phyloP scores from a whole-genome alignment of 805 yeast genomes.

The Metschnikowia cubensis region DNA sequence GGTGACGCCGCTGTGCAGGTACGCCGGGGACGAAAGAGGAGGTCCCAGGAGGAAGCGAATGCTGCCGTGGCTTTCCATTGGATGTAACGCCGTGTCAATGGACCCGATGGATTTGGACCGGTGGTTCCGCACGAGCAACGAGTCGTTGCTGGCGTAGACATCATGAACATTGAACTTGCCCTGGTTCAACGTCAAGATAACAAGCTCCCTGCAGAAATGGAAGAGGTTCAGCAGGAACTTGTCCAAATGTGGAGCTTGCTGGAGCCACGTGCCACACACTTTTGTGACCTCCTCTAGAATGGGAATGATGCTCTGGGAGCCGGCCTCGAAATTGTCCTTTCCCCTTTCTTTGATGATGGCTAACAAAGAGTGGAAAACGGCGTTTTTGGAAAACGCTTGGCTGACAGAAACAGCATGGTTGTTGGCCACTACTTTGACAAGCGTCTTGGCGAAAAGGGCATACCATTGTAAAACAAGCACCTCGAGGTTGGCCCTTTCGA shows the following conservation, averaged over 20 bases:
- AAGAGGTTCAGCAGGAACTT: slow-evolving; percentile 15
- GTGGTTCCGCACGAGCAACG: slow-evolving; percentile 7
- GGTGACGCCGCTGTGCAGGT: background rate
- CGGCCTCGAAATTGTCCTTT: background rate
- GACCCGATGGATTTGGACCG: slow-evolving; percentile 10
- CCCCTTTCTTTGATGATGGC: slow-evolving; percentile 19
- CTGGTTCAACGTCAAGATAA: slow-evolving; percentile 9
- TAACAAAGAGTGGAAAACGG: slow-evolving; percentile 26
- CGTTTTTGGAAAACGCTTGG: background rate
- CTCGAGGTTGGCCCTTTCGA: slow-evolving; percentile 26
- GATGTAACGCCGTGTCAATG: background rate
- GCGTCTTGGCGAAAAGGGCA: slow-evolving; percentile 40
- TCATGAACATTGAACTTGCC: slow-evolving; percentile 5
- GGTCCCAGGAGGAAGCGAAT: background rate
- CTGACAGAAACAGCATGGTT: slow-evolving; percentile 14
- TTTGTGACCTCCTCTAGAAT: slow-evolving; percentile 11
- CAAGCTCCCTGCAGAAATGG: slow-evolving; percentile 14
- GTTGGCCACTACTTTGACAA: slow-evolving; percentile 19
- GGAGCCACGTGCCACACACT: slow-evolving; percentile 23
- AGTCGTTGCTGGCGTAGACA: slow-evolving; percentile 6
- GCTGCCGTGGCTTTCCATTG: background rate
- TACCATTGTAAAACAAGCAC: slow-evolving; percentile 45
- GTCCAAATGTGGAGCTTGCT: slow-evolving; percentile 8
- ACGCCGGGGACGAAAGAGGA: background rate
- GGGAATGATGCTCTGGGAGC: background rate